Evolutionary conservation across 1,139 yeast species (phyloP).

Genomic region (Diutina catenulata): DNA sequence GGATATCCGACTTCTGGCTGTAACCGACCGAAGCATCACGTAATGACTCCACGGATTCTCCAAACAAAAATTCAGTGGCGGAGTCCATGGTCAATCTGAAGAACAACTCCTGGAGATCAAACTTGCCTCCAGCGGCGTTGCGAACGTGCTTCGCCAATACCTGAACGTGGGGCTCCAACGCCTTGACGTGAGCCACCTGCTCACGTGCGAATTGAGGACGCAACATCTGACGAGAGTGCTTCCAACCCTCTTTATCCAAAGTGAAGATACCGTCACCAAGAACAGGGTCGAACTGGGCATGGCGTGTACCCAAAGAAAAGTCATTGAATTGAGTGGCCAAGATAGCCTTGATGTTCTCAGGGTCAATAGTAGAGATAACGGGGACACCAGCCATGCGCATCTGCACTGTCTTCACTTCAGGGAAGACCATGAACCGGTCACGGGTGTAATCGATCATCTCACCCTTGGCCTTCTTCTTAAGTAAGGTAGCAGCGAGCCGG

Average conservation of each 20-base stretch:
- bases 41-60: slow-evolving; percentile 10
- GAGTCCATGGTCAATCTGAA: slow-evolving; percentile 11
- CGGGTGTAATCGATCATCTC: no score
- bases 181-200: slow-evolving; percentile 37
- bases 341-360: slow-evolving; percentile 22
- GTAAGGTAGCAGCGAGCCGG: background rate
- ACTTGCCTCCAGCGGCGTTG: slow-evolving; percentile 10
- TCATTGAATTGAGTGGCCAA: slow-evolving; percentile 18
- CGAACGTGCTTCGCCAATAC: slow-evolving; percentile 22
- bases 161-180: slow-evolving; percentile 37
- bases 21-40: slow-evolving; percentile 5
- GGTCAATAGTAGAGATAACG: slow-evolving; percentile 20
- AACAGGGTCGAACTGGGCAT: slow-evolving; percentile 27
- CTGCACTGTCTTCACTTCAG: no score
- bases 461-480: background rate
- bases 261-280: slow-evolving; percentile 52
- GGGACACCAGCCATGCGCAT: slow-evolving; percentile 13
- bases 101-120: slow-evolving; percentile 23
- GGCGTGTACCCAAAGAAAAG: slow-evolving; percentile 39
- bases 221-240: slow-evolving; percentile 44
- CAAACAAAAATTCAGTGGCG: slow-evolving; percentile 11
- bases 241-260: slow-evolving; percentile 44
- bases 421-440: no score
- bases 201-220: slow-evolving; percentile 49
- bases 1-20: slow-evolving; percentile 6